Evolutionary conservation across 441 rosid genomes (phyloP), one percentile per base, ranked within the genome.

Genomic region (Isatis lusitanica): DNA sequence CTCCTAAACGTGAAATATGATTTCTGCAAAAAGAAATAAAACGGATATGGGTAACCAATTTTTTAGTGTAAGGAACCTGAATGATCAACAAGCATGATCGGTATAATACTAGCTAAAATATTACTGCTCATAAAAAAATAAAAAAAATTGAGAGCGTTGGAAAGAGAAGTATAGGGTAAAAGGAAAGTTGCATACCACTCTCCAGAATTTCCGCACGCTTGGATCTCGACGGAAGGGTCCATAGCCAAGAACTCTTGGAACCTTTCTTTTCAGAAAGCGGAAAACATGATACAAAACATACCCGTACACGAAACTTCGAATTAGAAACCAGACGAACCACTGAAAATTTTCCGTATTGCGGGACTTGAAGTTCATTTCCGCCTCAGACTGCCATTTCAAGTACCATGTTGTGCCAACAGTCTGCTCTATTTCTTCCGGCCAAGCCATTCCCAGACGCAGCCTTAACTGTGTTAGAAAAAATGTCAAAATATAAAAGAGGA

Each of bases 351-450:
- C 86, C 9, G 79, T 81, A 74, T 86, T 71, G 72, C 96, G 87
- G 80, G 91, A 86, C 75, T 47, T 85, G 69, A 85, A 86, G 66
- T 66, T 89, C 79, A 77, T 80, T 82, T 94, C 94, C 63, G 90
- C 91, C 82, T 88, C 91, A 56, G 92, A 87, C 72, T 86, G 97
- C 98, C 97, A 94, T 79, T 83, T 59, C 67, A 94, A 80, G 87
- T 89, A 94, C 97, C 97, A 91, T 30, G 97, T 86, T 40, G 97
- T 76, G 73, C 85, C 93, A 77, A 88, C 91, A 74, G 79, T 68
- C 83, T 88, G 94, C 75, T 81, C 90, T 66, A 84, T 78, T 82
- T 92, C 94, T 78, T 90, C 92, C 4, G 97, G 98, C 97, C 97
- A 90, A 52, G 97, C 94, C 93, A 92, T 90, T 76, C 98, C 97